phyloP scores from a whole-genome alignment of 2,329 filamentous ascomycete genomes.

The Aspergillus ochraceoroseus region DNA sequence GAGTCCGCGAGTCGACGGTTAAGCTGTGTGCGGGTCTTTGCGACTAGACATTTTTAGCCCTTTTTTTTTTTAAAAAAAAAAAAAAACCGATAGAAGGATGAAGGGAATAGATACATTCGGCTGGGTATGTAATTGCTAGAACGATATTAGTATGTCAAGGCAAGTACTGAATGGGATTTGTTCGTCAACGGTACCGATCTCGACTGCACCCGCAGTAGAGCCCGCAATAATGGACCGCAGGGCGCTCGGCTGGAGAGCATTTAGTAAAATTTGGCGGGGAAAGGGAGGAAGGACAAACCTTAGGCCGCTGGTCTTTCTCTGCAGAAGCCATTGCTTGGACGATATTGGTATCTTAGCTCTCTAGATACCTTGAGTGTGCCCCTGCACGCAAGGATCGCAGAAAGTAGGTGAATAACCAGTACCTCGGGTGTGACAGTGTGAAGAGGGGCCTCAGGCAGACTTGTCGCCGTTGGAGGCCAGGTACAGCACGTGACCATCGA shows the following conservation, averaged over 20 bases:
- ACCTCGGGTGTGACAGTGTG: too few species aligned
- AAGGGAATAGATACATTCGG: slow-evolving; percentile 63
- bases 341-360: not conserved
- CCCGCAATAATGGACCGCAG: slow-evolving; percentile 88
- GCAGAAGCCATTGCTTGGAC: slow-evolving; percentile 30
- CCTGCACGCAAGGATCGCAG: too few species aligned
- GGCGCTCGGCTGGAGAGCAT: slow-evolving; percentile 61
- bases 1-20: slow-evolving; percentile 76
- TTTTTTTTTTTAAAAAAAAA: too few species aligned
- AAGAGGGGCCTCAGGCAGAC: too few species aligned
- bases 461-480: too few species aligned
- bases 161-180: not conserved
- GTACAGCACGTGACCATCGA: too few species aligned
- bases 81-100: not conserved
- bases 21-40: slow-evolving; percentile 90
- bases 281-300: slow-evolving; percentile 27
- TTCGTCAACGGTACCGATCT: slow-evolving; percentile 65
- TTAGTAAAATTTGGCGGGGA: slow-evolving; percentile 15
- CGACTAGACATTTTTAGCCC: slow-evolving; percentile 64
- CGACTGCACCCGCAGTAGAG: slow-evolving; percentile 86
- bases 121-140: slow-evolving; percentile 81
- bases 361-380: not conserved
- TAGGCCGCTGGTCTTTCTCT: slow-evolving; percentile 36
- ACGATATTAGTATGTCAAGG: slow-evolving; percentile 22
- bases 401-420: too few species aligned